phyloP scores from a whole-genome alignment of 2,329 filamentous ascomycete genomes.

The Colletotrichum chrysophilum region DNA sequence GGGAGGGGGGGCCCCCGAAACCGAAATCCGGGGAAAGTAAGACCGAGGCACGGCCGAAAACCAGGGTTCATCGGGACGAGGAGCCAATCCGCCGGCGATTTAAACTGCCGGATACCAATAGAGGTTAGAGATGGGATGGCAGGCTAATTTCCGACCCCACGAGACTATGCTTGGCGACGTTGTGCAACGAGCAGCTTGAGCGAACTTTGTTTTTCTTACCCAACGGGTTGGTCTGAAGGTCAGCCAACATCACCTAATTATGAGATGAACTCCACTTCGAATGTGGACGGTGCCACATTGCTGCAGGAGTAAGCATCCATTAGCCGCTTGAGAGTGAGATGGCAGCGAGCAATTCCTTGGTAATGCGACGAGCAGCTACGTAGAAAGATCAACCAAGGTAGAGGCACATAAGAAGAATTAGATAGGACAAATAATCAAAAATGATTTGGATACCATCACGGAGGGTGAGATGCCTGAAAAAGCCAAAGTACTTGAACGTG shows the following conservation, averaged over 20 bases:
- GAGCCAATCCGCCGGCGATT: not conserved
- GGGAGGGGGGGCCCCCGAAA: not conserved
- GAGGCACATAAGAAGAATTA: not conserved
- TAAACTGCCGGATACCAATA: not conserved
- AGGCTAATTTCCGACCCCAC: not conserved
- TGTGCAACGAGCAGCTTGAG: not conserved
- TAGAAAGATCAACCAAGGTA: not conserved
- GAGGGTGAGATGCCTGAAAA: not conserved
- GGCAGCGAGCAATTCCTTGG: not conserved
- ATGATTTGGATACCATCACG: not conserved
- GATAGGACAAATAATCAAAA: not conserved
- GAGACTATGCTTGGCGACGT: not conserved
- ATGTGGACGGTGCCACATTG: not conserved
- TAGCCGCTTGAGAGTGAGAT: not conserved
- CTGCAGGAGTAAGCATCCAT: not conserved
- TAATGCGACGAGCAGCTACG: not conserved
- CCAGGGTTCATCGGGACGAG: not conserved
- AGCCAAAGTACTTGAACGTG: fast-evolving
- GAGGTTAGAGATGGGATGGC: not conserved
- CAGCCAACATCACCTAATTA: not conserved
- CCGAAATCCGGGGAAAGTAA: conserved; percentile 10
- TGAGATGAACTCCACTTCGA: not conserved
- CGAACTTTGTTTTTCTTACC: not conserved
- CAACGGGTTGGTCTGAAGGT: not conserved
- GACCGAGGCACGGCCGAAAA: conserved; percentile 5